These are phyloP conservation scores for Anastatica hierochuntica DNA, from an alignment of 345 rosid species.

Conservation along the genomic window DNA sequence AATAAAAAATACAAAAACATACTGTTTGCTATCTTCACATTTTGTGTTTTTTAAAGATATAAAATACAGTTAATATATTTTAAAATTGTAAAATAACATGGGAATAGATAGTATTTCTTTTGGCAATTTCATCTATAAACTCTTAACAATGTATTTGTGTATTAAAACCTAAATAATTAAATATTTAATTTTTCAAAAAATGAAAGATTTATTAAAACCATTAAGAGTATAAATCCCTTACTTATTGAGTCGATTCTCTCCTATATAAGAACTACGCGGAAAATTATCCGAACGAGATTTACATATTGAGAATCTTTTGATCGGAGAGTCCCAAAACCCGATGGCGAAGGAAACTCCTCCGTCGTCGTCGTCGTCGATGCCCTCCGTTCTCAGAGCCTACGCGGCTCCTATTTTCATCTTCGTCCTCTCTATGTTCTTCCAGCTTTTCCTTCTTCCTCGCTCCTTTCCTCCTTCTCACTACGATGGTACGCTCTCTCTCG, in stretches of 20 bases:
- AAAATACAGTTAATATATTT: too few relatives aligned
- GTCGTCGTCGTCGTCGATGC: slow-evolving; percentile 15
- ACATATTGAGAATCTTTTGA: not conserved
- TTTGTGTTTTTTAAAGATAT: too few relatives aligned
- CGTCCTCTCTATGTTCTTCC: slow-evolving; percentile 52
- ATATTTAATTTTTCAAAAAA: too few relatives aligned
- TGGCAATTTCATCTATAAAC: too few relatives aligned
- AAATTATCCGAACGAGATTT: not conserved
- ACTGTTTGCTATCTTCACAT: too few relatives aligned
- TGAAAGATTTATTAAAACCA: too few relatives aligned
- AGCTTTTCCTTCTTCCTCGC: slow-evolving; percentile 67
- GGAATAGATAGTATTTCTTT: too few relatives aligned
- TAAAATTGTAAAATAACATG: too few relatives aligned
- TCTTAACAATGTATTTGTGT: too few relatives aligned
- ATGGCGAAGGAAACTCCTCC: slow-evolving; percentile 32
- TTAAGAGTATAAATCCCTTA: not conserved
- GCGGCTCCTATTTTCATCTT: slow-evolving; percentile 52
- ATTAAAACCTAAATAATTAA: too few relatives aligned
- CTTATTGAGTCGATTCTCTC: not conserved
- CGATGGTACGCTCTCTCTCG: slow-evolving; percentile 39
- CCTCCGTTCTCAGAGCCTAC: slow-evolving; percentile 44
- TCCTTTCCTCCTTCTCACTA: slow-evolving; percentile 73
- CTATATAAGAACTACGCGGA: not conserved
- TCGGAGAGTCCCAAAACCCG: slow-evolving; percentile 3
- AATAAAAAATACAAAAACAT: too few relatives aligned